Percentiles rank a stretch among this genome's conserved stretches.
Evolutionary conservation across 106 monocot genomes (phyloP).

Genomic region (Acorus calamus): DNA sequence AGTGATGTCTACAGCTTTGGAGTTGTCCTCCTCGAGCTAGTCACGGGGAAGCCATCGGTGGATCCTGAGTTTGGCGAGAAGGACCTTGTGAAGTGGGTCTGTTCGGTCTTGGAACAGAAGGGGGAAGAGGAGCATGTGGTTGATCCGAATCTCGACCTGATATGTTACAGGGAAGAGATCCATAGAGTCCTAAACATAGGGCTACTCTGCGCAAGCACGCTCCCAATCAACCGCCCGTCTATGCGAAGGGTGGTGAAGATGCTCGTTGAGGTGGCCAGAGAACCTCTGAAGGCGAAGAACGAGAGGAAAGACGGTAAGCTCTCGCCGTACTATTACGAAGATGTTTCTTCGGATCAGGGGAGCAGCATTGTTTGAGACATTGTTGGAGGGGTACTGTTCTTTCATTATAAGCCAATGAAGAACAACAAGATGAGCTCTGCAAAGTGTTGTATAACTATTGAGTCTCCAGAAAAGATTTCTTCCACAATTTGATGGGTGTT

Average conservation of each 20-base stretch:
- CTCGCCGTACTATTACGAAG: constrained; percentile 24
- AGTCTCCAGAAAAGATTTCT: no score
- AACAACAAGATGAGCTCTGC: no score
- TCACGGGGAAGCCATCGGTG: constrained; percentile 16
- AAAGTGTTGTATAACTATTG: no score
- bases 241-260: constrained; percentile 80
- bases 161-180: constrained; percentile 37
- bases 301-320: constrained; percentile 21
- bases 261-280: constrained; percentile 26
- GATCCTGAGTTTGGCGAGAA: background rate
- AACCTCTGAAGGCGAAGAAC: background rate
- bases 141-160: constrained; percentile 39
- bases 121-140: constrained; percentile 27
- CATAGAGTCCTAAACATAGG: constrained; percentile 50
- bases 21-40: constrained; percentile 26
- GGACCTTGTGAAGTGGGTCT: constrained; percentile 4
- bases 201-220: constrained; percentile 55
- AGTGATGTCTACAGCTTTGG: constrained; percentile 44
- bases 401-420: no score
- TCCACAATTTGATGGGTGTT: no score
- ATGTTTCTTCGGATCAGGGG: constrained; percentile 4
- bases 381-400: no score
- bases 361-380: constrained; percentile 11
- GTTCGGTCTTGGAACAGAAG: constrained; percentile 5
- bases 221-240: constrained; percentile 72